Conservation (phyloP, 2,329 filamentous ascomycete species). For the Arthrobotrys iridis region DNA sequence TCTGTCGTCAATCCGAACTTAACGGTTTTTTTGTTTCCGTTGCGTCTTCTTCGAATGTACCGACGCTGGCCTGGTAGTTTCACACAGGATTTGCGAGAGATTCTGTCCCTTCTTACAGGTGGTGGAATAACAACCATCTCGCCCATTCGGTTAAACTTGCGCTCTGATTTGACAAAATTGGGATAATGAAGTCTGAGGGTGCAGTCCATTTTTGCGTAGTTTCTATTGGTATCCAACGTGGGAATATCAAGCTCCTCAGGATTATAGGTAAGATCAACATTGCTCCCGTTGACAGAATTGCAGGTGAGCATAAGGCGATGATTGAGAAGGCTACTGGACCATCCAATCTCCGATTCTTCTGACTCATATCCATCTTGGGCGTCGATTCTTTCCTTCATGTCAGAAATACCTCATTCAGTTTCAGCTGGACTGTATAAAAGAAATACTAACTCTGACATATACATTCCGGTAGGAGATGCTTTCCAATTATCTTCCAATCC, state of each 20-base stretch:
- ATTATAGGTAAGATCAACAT: conserved; percentile 31
- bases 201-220: conserved; percentile 18
- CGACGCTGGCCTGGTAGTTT: background rate
- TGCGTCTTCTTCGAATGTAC: background rate
- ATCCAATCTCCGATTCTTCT: conserved; percentile 22
- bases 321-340: conserved; percentile 31
- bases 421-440: background rate
- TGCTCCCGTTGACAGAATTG: conserved; percentile 45
- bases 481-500: conserved; percentile 19
- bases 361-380: background rate
- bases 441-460: conserved; percentile 7
- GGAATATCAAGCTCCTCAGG: conserved; percentile 44
- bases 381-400: background rate
- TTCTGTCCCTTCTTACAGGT: background rate
- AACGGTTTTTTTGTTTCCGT: background rate
- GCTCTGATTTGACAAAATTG: conserved; percentile 3
- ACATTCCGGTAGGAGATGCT: conserved; percentile 16
- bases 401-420: background rate
- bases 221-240: conserved; percentile 29
- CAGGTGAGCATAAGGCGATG: conserved; percentile 38
- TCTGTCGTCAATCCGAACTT: background rate
- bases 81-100: conserved; percentile 10
- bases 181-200: conserved; percentile 13
- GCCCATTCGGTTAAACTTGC: conserved; percentile 32
- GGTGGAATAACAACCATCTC: conserved; percentile 19